Evolutionary conservation across 768 basidiomycete species (phyloP).

Genomic region (Rubroboletus satanas): DNA sequence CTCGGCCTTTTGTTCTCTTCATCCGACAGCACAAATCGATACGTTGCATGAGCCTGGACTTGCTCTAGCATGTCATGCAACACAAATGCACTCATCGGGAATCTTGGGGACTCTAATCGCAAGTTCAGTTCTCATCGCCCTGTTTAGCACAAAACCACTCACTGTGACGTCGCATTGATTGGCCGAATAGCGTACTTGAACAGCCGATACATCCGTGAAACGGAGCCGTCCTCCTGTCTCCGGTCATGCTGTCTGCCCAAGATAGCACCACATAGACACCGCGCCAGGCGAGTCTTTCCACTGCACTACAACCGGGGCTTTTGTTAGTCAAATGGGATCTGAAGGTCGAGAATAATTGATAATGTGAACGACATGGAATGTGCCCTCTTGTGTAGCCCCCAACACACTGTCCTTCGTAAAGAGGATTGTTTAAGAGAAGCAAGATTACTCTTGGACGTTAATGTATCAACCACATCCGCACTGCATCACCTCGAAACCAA

Average conservation of each 20-base stretch:
- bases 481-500: slow-evolving; percentile 41
- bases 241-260: slow-evolving; percentile 67
- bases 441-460: slow-evolving; percentile 71
- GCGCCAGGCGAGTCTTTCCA: slow-evolving; percentile 61
- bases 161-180: slow-evolving; percentile 59
- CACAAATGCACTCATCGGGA: slow-evolving; percentile 80
- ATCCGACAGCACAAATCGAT: slow-evolving; percentile 85
- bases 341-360: neutral
- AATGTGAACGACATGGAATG: slow-evolving; percentile 37
- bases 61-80: slow-evolving; percentile 90
- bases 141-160: slow-evolving; percentile 29
- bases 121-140: neutral
- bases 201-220: slow-evolving; percentile 56
- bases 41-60: slow-evolving; percentile 87
- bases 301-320: slow-evolving; percentile 37
- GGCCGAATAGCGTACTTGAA: slow-evolving; percentile 84
- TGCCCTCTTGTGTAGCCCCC: slow-evolving; percentile 90
- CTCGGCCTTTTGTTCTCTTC: slow-evolving; percentile 80
- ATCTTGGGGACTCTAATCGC: slow-evolving; percentile 34
- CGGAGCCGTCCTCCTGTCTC: slow-evolving; percentile 27
- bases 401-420: slow-evolving; percentile 52
- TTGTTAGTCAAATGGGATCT: slow-evolving; percentile 26
- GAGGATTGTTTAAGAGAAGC: slow-evolving; percentile 84
- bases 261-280: slow-evolving; percentile 82
- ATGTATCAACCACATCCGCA: slow-evolving; percentile 84